Base-by-base conservation (phyloP, 2,329 filamentous ascomycete species). In the Lachnellula hyalina region DNA sequence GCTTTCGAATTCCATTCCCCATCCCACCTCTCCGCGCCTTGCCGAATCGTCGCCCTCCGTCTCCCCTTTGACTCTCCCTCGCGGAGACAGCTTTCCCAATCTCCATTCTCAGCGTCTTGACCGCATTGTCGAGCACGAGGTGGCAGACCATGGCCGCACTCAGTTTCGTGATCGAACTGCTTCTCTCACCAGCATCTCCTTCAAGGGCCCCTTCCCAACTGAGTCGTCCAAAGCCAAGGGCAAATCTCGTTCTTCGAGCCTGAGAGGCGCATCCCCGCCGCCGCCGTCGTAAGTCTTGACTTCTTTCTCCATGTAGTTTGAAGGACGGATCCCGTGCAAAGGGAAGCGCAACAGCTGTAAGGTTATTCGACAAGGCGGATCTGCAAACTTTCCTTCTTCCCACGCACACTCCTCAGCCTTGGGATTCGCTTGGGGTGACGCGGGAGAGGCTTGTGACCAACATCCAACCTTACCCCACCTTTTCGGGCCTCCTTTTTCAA, bases 181-280 rank as follows among this genome's bases (percentile, higher is more conserved):
- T 23, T 66, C 63, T 8, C 55, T 64, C n/a, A 58, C 61, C 21
- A 67, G 62, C 51, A 61, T 69, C 32, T 60, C 62, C 8, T 69
- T 68, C 58, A 61, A 59, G 50, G 56, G 55, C 21, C 25, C 49
- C 19, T 41, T 9, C 9, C 9, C 4, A 32, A 4, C 28, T 12
- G 9, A 46, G 41, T 36, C 41, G 41, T 34, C 19, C 19, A 44
- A 21, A 11, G 5, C 36, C 28, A 64, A 58, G 51, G 45, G 54
- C 15, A 60, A 51, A n/a, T 15, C 36, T 46, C 38, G 47, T 35
- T n/a, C 48, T 21, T 56, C 58, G 32, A 56, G 63, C 25, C 49
- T 62, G 47, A 58, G 70, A 61, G 66, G 68, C 51, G 65, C 67
- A 21, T 73, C 68, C 47, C 72, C 72, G 52, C 72, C 72, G 54